phyloP scores from a whole-genome alignment of 2,329 filamentous ascomycete genomes.

The Magnaporthales sp. region DNA sequence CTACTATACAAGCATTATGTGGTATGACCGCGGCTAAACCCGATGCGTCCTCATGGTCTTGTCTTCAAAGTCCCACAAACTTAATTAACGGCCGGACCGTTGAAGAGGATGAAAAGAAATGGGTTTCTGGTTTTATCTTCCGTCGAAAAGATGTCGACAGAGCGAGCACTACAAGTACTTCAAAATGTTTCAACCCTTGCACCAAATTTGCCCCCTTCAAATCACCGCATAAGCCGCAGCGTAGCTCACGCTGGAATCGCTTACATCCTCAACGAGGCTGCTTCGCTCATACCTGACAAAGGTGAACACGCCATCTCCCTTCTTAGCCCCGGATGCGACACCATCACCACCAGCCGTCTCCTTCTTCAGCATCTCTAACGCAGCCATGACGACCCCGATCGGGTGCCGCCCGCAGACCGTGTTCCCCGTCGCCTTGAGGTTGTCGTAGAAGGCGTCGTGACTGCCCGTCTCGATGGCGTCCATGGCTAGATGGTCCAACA shows the following conservation, averaged over 20 bases:
- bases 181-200: neutral
- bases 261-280: constrained; percentile 55
- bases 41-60: neutral
- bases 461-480: constrained; percentile 70
- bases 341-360: constrained; percentile 19
- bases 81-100: too few relatives aligned
- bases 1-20: neutral
- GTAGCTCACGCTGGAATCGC: constrained; percentile 88
- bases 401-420: constrained; percentile 94
- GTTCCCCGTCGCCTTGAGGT: constrained; percentile 66
- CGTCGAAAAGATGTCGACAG: neutral
- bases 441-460: constrained; percentile 61
- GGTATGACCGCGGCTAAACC: neutral
- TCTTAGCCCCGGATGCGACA: constrained; percentile 14
- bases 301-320: constrained; percentile 51
- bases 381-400: constrained; percentile 88
- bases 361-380: constrained; percentile 55
- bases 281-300: constrained; percentile 87
- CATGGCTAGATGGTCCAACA: constrained; percentile 76
- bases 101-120: neutral
- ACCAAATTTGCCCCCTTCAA: constrained; percentile 22
- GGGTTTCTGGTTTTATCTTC: neutral
- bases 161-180: neutral
- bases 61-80: neutral
- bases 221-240: constrained; percentile 81